Evolutionary conservation across 2,329 filamentous ascomycete genomes (phyloP).

Genomic region (Diaporthe longicolla): DNA sequence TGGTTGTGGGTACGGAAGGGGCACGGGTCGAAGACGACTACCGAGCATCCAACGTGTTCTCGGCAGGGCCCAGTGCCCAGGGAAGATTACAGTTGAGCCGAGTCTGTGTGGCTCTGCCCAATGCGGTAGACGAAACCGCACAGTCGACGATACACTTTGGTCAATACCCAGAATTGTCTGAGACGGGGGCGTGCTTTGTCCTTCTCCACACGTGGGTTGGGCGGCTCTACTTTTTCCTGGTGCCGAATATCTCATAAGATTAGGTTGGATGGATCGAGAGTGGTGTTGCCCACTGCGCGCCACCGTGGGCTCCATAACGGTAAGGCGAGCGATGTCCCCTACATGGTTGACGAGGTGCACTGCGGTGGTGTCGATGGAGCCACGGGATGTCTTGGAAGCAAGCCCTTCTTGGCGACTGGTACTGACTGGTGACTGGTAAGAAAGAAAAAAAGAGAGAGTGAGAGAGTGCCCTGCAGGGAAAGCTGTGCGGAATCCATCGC

Average conservation of each 20-base stretch:
- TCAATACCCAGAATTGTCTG: conserved; percentile 11
- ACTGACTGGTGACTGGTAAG: not conserved
- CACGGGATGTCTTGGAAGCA: conserved; percentile 19
- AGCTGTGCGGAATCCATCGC: conserved; percentile 35
- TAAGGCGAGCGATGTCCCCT: conserved; percentile 12
- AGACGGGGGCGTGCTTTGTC: not conserved
- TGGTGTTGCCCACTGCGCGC: conserved; percentile 24
- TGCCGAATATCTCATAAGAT: conserved; percentile 26
- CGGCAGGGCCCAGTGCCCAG: conserved; percentile 33
- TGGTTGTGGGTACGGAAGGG: conserved; percentile 39
- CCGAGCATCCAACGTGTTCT: conserved; percentile 35
- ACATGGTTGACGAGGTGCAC: conserved; percentile 3
- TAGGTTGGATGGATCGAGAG: conserved; percentile 29
- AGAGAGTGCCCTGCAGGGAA: conserved; percentile 21
- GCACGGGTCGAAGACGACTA: conserved; percentile 37
- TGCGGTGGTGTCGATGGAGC: conserved; percentile 24
- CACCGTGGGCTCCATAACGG: conserved; percentile 29
- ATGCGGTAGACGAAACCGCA: conserved; percentile 21
- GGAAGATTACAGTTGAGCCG: conserved; percentile 35
- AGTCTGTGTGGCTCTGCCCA: conserved; percentile 32
- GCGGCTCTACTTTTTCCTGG: conserved; percentile 8
- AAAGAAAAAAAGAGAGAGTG: not conserved
- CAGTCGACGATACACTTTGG: conserved; percentile 29
- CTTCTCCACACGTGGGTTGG: conserved; percentile 22
- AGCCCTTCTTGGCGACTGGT: conserved; percentile 21